Base-by-base conservation (phyloP, 306 rosid species). In the Castanopsis chinensis region DNA sequence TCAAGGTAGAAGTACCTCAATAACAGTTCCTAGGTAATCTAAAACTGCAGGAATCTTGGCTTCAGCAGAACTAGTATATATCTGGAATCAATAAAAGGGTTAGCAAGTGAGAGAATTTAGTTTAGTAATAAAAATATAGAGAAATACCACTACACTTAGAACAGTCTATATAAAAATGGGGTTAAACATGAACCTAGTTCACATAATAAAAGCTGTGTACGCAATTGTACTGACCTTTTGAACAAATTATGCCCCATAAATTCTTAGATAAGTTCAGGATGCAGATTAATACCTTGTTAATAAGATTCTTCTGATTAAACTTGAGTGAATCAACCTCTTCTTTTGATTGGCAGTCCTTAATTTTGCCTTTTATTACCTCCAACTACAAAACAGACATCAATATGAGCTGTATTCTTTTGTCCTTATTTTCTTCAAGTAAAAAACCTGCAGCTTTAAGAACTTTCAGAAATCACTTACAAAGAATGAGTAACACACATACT, bases 1-100 rank as follows among this genome's bases (percentile, higher is more conserved):
- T 25, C 27, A 70, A 64, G 21, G 71, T 55, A 49, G 51, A 68
- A 72, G 54, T 91, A 94, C 98, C 99, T 92, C 99, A 63, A 92
- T 84, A 56, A 91, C 92, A 79, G 99, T 95, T 80, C 88, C 97
- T 77, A 95, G 78, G 87, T 95, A 95, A 80, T 92, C 97, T 84
- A 92, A 83, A 85, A 92, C 98, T 53, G 98, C 90, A 5, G 96
- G 99, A 82, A 92, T 92, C 89, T 95, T 95, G 77, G 96, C 99
- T 88, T 86, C 97, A 19, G 99, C 99, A 78, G 99, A 92, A 70
- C 91, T 97, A 5, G 88, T 92, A 84, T 90, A 95, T 76, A 95
- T 88, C 99, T 94, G 90, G 69, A 86, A 78, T 69, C 76, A 43
- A 76, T 56, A 76, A 81, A 81, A 57, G 60, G 35, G 77, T 74